Percentiles rank a stretch among this genome's conserved stretches.
Conservation (phyloP, 176 grass and related monocot genomes). For the Alloteropsis semialata region DNA sequence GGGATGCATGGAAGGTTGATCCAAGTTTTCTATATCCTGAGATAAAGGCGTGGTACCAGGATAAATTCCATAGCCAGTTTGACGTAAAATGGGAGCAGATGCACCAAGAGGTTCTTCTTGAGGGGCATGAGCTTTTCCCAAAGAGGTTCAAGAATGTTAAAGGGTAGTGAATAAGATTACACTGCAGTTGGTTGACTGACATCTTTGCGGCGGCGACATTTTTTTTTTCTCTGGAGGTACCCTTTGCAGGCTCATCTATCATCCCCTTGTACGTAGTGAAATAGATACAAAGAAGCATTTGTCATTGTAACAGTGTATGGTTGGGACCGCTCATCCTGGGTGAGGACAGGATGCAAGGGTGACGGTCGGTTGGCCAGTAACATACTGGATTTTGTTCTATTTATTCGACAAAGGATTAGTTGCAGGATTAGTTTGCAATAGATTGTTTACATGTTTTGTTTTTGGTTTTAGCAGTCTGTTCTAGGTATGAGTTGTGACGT, state of each 20-base stretch:
- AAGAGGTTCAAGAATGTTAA: constrained; percentile 65
- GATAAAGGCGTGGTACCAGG: constrained; percentile 59
- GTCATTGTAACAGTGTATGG: not conserved
- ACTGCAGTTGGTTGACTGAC: not conserved
- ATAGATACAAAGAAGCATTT: not conserved
- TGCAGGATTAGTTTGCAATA: not conserved
- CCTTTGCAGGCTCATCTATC: not conserved
- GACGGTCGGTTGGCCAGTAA: not conserved
- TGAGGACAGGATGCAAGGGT: not conserved
- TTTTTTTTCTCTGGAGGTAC: constrained; percentile 18
- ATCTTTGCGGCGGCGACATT: constrained; percentile 3
- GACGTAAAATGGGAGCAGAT: constrained; percentile 59
- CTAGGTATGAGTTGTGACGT: not conserved
- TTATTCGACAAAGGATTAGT: not conserved
- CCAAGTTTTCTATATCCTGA: constrained; percentile 58
- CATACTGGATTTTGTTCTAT: not conserved
- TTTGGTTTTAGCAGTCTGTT: not conserved
- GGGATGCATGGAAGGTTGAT: constrained; percentile 47
- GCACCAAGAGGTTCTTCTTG: constrained; percentile 53
- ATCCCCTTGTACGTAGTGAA: not conserved
- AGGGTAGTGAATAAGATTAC: not conserved
- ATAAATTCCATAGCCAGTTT: constrained; percentile 52
- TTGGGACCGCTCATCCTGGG: not conserved
- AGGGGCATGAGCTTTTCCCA: constrained; percentile 58
- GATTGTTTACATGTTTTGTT: not conserved